Percentiles rank a stretch among this genome's conserved stretches.
Conservation (phyloP, 495 filamentous ascomycete genomes). For the Xylaria venustula region DNA sequence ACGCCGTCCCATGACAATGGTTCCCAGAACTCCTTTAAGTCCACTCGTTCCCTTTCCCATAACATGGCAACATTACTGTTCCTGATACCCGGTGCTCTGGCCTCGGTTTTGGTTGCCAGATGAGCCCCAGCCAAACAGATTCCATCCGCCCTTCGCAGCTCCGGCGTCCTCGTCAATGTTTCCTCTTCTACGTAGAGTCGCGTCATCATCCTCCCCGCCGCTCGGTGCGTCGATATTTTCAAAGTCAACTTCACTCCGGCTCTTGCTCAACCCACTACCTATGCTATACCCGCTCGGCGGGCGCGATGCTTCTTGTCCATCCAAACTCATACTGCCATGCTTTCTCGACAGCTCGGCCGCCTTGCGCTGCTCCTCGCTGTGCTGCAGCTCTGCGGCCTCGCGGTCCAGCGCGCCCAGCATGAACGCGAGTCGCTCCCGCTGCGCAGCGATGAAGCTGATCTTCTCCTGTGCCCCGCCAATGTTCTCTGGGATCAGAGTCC, state of each 20-base stretch:
- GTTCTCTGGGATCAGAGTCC: conserved; percentile 64
- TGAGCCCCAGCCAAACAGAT: conserved; percentile 58
- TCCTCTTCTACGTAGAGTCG: conserved; percentile 26
- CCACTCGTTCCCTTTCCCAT: background rate
- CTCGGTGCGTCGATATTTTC: conserved; percentile 78
- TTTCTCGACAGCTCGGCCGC: conserved; percentile 15
- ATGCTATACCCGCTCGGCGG: conserved; percentile 48
- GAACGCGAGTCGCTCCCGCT: conserved; percentile 68
- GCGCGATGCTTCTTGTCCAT: conserved; percentile 30
- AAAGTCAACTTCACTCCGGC: conserved; percentile 74
- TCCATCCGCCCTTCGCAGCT: conserved; percentile 46
- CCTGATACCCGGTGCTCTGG: conserved; percentile 14
- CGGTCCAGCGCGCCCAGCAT: conserved; percentile 72
- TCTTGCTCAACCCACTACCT: conserved; percentile 61
- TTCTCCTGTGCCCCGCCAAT: conserved; percentile 63
- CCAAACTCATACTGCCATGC: conserved; percentile 30
- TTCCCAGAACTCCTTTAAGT: background rate
- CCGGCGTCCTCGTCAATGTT: conserved; percentile 9
- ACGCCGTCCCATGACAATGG: background rate
- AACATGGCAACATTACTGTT: background rate
- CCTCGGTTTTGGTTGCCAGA: conserved; percentile 8
- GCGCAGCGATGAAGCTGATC: conserved; percentile 65
- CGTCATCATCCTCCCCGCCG: conserved; percentile 47
- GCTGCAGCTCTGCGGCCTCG: conserved; percentile 57
- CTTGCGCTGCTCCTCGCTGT: conserved; percentile 38